Percentiles rank a stretch among this genome's conserved stretches.
Evolutionary conservation across 2,329 filamentous ascomycete species (phyloP).

Genomic region (Lachnum nothofagi): DNA sequence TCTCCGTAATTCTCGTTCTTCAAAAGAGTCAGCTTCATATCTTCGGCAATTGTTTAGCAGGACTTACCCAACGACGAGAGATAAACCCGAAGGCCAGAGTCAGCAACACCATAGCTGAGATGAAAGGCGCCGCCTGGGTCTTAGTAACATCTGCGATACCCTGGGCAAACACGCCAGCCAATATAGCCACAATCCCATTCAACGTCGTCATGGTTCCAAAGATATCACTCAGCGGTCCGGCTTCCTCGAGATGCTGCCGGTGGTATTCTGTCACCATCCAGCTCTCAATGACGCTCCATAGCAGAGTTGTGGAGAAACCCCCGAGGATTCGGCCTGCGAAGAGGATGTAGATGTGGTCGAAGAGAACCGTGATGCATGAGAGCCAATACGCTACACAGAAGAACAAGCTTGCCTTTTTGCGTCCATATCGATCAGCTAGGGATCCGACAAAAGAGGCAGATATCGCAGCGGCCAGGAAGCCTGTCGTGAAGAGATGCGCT

Average conservation of each 20-base stretch:
- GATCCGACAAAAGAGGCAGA: conserved; percentile 23
- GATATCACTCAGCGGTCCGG: conserved; percentile 43
- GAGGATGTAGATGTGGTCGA: conserved; percentile 38
- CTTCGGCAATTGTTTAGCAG: background rate
- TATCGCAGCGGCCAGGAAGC: conserved; percentile 22
- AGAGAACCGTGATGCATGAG: conserved; percentile 48
- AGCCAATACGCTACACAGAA: conserved; percentile 49
- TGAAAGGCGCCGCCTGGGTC: conserved; percentile 47
- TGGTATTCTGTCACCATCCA: conserved; percentile 58
- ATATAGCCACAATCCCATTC: conserved; percentile 50
- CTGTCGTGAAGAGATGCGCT: conserved; percentile 22
- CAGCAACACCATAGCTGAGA: conserved; percentile 39
- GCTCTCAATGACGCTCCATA: conserved; percentile 56
- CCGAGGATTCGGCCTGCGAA: conserved; percentile 49
- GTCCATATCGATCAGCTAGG: conserved; percentile 27
- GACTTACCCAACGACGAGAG: conserved; percentile 42
- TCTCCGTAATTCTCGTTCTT: conserved; percentile 47
- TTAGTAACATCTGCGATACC: conserved; percentile 41
- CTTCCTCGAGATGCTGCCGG: conserved; percentile 37
- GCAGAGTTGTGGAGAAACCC: conserved; percentile 50
- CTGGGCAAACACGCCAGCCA: conserved; percentile 47
- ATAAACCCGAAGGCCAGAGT: conserved; percentile 41
- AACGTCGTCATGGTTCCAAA: conserved; percentile 47
- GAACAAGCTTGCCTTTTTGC: conserved; percentile 45
- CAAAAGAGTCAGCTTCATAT: background rate